phyloP scores from a whole-genome alignment of 148 eudicot species.

The Mesembryanthemum crystallinum region DNA sequence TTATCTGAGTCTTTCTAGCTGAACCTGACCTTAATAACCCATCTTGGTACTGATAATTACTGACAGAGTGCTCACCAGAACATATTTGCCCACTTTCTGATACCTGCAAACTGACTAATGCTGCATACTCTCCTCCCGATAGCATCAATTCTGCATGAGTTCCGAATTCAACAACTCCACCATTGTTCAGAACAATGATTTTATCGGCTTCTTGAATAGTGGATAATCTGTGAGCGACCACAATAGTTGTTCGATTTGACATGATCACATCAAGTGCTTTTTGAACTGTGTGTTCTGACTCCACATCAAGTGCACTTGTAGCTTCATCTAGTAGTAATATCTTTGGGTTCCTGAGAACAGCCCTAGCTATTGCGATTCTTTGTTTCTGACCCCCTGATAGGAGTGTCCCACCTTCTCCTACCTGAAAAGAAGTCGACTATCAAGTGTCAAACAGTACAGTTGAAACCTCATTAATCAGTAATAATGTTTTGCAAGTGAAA shows the following conservation, averaged over 20 bases:
- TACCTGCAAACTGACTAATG: constrained; percentile 46
- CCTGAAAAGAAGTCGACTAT: constrained; percentile 27
- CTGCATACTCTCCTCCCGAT: constrained; percentile 52
- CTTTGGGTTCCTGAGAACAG: constrained; percentile 61
- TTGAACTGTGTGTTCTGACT: constrained; percentile 64
- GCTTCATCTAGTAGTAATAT: constrained; percentile 68
- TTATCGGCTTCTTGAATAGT: constrained; percentile 54
- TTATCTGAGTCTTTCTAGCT: constrained; percentile 18
- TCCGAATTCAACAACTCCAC: constrained; percentile 54
- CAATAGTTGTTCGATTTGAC: constrained; percentile 54
- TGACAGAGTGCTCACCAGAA: constrained; percentile 2
- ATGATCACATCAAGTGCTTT: constrained; percentile 51
- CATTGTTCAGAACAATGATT: constrained; percentile 48
- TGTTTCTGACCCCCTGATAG: constrained; percentile 89
- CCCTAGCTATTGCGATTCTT: constrained; percentile 71
- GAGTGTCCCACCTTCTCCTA: constrained; percentile 69
- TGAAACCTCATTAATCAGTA: background rate
- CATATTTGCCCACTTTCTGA: constrained; percentile 25
- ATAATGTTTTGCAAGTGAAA: too few species aligned
- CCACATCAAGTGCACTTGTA: constrained; percentile 78
- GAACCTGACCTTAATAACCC: constrained; percentile 15
- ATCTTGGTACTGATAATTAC: constrained; percentile 9
- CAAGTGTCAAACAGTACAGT: background rate
- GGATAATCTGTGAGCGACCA: constrained; percentile 66
- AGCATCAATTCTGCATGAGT: constrained; percentile 45